Conservation (phyloP, 768 basidiomycete species). For the Suillus ampliporus region DNA sequence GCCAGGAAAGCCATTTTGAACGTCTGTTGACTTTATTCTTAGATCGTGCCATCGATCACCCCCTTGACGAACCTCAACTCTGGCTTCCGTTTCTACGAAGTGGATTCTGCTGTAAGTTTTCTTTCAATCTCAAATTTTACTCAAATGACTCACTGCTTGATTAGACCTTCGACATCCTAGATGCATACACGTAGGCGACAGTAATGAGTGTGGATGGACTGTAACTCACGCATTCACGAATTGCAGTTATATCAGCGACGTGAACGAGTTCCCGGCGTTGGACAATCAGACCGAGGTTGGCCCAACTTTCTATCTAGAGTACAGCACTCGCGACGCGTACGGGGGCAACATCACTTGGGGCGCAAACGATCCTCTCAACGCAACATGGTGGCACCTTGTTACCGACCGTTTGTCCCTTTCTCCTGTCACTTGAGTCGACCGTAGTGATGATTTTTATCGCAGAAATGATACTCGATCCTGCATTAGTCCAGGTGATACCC, state of each 20-base stretch:
- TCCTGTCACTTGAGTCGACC: not conserved
- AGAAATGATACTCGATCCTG: slow-evolving; percentile 31
- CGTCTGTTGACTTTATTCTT: not conserved
- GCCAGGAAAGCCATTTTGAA: not conserved
- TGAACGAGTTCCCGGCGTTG: slow-evolving; percentile 58
- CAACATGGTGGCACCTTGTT: slow-evolving; percentile 81
- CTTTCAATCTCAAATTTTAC: not conserved
- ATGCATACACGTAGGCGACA: slow-evolving; percentile 68
- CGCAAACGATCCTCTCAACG: slow-evolving; percentile 68
- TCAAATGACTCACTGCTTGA: slow-evolving; percentile 3
- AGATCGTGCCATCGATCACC: slow-evolving; percentile 61
- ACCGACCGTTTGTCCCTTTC: slow-evolving; percentile 57
- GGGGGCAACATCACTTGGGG: slow-evolving; percentile 61
- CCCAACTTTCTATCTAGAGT: slow-evolving; percentile 65
- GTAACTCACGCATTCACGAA: not conserved
- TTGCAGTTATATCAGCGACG: slow-evolving; percentile 66
- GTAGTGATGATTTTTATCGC: not conserved
- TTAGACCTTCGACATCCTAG: slow-evolving; percentile 75
- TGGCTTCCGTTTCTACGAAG: slow-evolving; percentile 60
- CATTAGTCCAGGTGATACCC: slow-evolving; percentile 26
- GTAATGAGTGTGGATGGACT: not conserved
- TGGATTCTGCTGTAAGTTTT: slow-evolving; percentile 40
- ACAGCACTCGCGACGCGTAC: slow-evolving; percentile 71
- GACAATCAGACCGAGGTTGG: slow-evolving; percentile 61
- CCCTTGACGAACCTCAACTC: slow-evolving; percentile 73